These are phyloP conservation scores for Picochlorum sp. DNA, from an alignment of 139 green algal genomes.

Conservation along the genomic window DNA sequence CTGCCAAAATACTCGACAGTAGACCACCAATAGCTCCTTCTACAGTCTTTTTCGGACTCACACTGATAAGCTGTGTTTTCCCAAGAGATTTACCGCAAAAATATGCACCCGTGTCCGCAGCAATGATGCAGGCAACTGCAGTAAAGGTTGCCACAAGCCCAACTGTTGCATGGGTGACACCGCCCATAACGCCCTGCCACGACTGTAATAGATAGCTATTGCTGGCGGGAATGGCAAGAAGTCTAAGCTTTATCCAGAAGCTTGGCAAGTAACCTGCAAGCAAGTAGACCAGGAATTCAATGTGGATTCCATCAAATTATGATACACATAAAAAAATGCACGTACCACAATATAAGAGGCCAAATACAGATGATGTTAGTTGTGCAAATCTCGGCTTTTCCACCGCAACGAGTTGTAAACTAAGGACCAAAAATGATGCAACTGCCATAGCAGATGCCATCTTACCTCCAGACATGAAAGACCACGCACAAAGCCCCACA, in stretches of 20 bases:
- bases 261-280: slow-evolving; percentile 71
- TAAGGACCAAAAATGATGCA: slow-evolving; percentile 68
- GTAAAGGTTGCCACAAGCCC: slow-evolving; percentile 76
- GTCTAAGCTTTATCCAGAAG: slow-evolving; percentile 88
- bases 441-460: slow-evolving; percentile 39
- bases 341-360: slow-evolving; percentile 77
- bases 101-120: slow-evolving; percentile 82
- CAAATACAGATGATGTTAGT: slow-evolving; percentile 77
- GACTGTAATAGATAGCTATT: slow-evolving; percentile 23
- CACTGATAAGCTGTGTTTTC: slow-evolving; percentile 65
- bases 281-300: too few species aligned
- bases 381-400: slow-evolving; percentile 70
- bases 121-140: slow-evolving; percentile 67
- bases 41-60: slow-evolving; percentile 92
- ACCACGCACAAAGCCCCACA: slow-evolving; percentile 51
- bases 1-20: slow-evolving; percentile 39
- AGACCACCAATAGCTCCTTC: slow-evolving; percentile 79
- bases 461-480: slow-evolving; percentile 25
- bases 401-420: slow-evolving; percentile 56
- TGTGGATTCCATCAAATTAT: not conserved
- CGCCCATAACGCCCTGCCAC: slow-evolving; percentile 34
- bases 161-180: slow-evolving; percentile 53
- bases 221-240: slow-evolving; percentile 41
- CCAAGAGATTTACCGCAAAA: slow-evolving; percentile 73
- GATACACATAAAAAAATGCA: slow-evolving; percentile 10